Base-by-base conservation (phyloP, 1,284 basidiomycete species). In the Puccinia horiana region DNA sequence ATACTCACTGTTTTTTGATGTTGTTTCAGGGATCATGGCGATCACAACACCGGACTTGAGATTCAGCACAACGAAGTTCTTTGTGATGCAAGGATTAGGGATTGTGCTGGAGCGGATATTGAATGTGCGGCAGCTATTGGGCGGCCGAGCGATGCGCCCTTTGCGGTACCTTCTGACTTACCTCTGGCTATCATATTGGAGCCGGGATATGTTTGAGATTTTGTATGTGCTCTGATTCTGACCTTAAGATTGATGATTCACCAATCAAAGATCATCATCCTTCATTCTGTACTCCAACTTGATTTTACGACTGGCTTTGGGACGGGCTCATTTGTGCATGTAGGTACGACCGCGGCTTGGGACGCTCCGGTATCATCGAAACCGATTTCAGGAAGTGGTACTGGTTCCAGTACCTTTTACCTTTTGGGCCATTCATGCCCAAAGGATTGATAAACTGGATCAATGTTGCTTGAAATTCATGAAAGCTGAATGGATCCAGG, bases 301-400 rank as follows among this genome's bases (percentile, higher is more conserved):
- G 3, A 11, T n/a, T 29, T 32, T 12, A 2, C 29, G 32, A 14
- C 26, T 29, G 32, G 29, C 44, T 14, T 32, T 52, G 44, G 16
- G 6, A n/a, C 35, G 32, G 35, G 37, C 63, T 65, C 61, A 18
- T 63, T 63, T 23, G 40, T 47, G 2, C 9, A 18, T n/a, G 18
- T 32, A 75, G 73, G n/a, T 75, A 56, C n/a, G 73, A 75, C 29
- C 44, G 73, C 35, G 73, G 73, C 26, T 56, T 75, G 52, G 73
- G 73, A 18, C 44, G 54, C 44, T 75, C 73, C 2, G 73, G 73
- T 4, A 58, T 75, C 32, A 58, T 58, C 35, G 49, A 56, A 1
- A 9, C 52, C 20, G 73, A 75, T 40, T 75, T 75, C 52, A 75
- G 52, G n/a, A 56, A 58, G 37, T 75, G 73, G 73, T 56, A 75